These are phyloP conservation scores for Gaeumannomyces tritici DNA, from an alignment of 2,329 filamentous ascomycete species.

Conservation along the genomic window DNA sequence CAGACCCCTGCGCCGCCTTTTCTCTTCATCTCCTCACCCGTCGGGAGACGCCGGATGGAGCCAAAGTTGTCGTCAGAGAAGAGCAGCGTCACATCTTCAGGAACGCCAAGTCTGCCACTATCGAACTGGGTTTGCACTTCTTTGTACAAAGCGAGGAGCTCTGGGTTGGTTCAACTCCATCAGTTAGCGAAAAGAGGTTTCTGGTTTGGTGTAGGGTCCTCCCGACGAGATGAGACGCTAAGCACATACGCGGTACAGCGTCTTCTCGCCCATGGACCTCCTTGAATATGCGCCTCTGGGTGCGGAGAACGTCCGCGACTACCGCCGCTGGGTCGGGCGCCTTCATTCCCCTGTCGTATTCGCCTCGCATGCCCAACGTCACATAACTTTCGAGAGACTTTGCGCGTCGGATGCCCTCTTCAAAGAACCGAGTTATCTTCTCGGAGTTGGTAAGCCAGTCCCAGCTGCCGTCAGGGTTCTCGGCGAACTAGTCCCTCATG, in stretches of 20 bases:
- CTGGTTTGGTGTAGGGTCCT: neutral
- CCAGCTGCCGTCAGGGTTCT: slow-evolving; percentile 2
- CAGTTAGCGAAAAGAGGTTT: neutral
- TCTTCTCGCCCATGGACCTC: slow-evolving; percentile 37
- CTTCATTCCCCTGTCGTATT: slow-evolving; percentile 43
- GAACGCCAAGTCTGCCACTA: slow-evolving; percentile 41
- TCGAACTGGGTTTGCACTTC: slow-evolving; percentile 57
- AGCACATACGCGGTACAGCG: slow-evolving; percentile 28
- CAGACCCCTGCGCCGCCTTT: slow-evolving; percentile 46
- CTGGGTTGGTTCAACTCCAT: slow-evolving; percentile 16
- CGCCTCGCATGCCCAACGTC: slow-evolving; percentile 50
- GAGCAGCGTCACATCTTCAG: slow-evolving; percentile 51
- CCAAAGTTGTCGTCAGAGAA: slow-evolving; percentile 57
- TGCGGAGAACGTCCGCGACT: slow-evolving; percentile 42
- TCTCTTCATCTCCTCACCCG: slow-evolving; percentile 38
- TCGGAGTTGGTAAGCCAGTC: neutral
- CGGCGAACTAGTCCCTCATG: neutral
- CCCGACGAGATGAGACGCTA: neutral
- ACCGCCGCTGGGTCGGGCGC: slow-evolving; percentile 39
- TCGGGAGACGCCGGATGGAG: slow-evolving; percentile 46
- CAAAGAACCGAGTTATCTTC: slow-evolving; percentile 45
- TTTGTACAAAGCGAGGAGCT: slow-evolving; percentile 57
- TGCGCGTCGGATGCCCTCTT: slow-evolving; percentile 42
- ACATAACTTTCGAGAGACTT: slow-evolving; percentile 48
- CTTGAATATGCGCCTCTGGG: slow-evolving; percentile 43